Conservation (phyloP, 2,329 filamentous ascomycete genomes). For the Sporothrix mexicana region DNA sequence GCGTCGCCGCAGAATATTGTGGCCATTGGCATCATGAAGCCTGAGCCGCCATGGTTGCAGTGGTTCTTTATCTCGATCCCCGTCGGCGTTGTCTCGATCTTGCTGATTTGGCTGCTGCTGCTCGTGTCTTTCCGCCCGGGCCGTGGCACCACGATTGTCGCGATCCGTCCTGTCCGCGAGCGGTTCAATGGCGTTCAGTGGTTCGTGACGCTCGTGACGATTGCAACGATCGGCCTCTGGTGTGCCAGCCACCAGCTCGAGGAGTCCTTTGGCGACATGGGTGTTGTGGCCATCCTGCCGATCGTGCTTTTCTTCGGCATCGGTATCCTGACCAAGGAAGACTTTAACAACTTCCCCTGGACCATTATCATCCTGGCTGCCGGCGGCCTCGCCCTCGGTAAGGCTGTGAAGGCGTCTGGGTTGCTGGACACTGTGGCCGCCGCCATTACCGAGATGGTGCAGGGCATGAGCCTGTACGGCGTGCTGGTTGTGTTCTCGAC, state of each 20-base stretch:
- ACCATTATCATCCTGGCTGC: slow-evolving; percentile 98
- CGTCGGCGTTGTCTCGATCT: slow-evolving; percentile 85
- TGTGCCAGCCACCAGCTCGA: slow-evolving; percentile 91
- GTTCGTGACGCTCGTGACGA: slow-evolving; percentile 85
- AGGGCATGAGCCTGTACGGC: slow-evolving; percentile 81
- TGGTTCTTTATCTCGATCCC: slow-evolving; percentile 98
- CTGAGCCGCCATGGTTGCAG: slow-evolving; percentile 86
- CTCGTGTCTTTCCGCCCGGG: slow-evolving; percentile 85
- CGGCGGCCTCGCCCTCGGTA: slow-evolving; percentile 88
- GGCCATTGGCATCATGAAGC: slow-evolving; percentile 92
- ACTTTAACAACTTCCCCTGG: slow-evolving; percentile 99
- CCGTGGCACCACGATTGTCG: slow-evolving; percentile 84
- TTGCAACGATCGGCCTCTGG: slow-evolving; percentile 88
- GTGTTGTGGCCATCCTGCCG: slow-evolving; percentile 94
- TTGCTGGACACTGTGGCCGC: slow-evolving; percentile 86
- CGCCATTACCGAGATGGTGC: slow-evolving; percentile 74
- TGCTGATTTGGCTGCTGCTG: slow-evolving; percentile 87
- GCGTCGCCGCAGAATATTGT: slow-evolving; percentile 98
- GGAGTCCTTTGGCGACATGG: slow-evolving; percentile 92
- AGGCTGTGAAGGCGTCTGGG: slow-evolving; percentile 91
- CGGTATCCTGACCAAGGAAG: slow-evolving; percentile 95
- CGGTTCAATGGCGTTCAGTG: slow-evolving; percentile 86
- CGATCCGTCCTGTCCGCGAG: slow-evolving; percentile 89
- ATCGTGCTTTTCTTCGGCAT: slow-evolving; percentile 96
- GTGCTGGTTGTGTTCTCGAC: slow-evolving; percentile 84